Percentiles rank a stretch among this genome's conserved stretches.
Conservation (phyloP, 208 protist species). For the Histomonas meleagridis region DNA sequence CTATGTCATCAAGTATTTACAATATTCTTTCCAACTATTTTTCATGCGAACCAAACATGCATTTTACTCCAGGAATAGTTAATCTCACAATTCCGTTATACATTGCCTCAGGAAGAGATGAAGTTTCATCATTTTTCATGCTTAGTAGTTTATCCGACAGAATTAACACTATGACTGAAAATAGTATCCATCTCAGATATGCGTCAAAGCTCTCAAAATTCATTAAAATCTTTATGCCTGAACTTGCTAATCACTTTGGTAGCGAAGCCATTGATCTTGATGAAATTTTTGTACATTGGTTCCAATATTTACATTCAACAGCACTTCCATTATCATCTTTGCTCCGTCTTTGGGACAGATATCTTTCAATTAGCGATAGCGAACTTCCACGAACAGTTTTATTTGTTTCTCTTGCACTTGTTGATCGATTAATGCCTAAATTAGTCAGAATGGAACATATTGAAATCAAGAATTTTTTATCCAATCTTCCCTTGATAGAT, state of each 20-base stretch:
- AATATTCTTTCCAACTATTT: conserved; percentile 22
- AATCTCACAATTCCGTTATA: neutral
- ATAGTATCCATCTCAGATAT: neutral
- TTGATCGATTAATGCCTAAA: neutral
- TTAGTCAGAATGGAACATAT: neutral
- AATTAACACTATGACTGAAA: neutral
- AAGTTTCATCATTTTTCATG: conserved; percentile 26
- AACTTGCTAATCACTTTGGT: neutral
- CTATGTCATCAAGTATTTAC: neutral
- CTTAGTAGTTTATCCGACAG: neutral
- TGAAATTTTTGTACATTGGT: conserved; percentile 25
- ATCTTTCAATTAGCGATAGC: neutral
- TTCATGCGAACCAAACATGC: neutral
- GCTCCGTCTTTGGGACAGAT: neutral
- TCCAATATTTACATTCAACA: neutral
- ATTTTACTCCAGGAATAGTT: neutral
- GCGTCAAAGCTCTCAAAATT: conserved; percentile 12
- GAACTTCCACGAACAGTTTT: neutral
- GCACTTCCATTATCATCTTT: neutral
- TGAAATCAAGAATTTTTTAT: neutral
- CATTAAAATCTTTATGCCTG: conserved; percentile 6
- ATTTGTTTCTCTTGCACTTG: neutral
- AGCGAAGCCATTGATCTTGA: neutral
- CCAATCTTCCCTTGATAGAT: neutral
- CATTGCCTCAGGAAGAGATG: neutral